Conservation (phyloP, 306 rosid genomes). For the Gleditsia sinensis region DNA sequence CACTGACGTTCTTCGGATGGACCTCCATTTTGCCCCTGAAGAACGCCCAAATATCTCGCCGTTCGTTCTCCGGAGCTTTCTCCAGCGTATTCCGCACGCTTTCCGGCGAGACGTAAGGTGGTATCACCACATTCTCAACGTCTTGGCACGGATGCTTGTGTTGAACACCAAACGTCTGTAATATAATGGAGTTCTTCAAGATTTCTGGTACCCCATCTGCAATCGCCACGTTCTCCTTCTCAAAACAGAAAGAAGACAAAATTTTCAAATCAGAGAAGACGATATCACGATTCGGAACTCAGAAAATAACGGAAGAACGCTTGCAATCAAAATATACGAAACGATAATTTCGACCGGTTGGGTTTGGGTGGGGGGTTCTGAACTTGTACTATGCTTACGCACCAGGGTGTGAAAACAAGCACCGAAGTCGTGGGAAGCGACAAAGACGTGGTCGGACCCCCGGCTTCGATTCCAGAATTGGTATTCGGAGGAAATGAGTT, state of each 20-base stretch:
- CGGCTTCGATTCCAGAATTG: constrained; percentile 76
- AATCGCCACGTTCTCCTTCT: constrained; percentile 80
- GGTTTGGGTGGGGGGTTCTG: neutral
- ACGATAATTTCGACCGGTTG: neutral
- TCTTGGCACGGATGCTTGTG: constrained; percentile 81
- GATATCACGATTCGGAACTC: neutral
- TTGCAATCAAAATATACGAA: neutral
- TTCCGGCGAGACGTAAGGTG: constrained; percentile 80
- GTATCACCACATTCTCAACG: constrained; percentile 85
- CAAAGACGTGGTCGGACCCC: constrained; percentile 89
- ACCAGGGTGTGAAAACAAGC: constrained; percentile 95
- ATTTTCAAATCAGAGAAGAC: neutral
- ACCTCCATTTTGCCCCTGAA: constrained; percentile 98
- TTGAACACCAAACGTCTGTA: constrained; percentile 85
- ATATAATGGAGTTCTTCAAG: constrained; percentile 73
- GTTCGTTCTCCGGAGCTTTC: constrained; percentile 47
- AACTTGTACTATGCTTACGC: neutral
- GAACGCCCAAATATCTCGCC: constrained; percentile 82
- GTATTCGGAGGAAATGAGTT: constrained; percentile 49
- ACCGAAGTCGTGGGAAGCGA: constrained; percentile 91
- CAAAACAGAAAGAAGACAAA: neutral
- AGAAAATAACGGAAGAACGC: neutral
- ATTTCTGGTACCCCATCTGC: constrained; percentile 74
- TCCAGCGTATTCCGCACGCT: constrained; percentile 44
- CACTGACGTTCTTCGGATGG: constrained; percentile 91